Percentiles rank a stretch among this genome's conserved stretches.
Evolutionary conservation across 495 filamentous ascomycete genomes (phyloP).

Genomic region (Letharia columbiana): DNA sequence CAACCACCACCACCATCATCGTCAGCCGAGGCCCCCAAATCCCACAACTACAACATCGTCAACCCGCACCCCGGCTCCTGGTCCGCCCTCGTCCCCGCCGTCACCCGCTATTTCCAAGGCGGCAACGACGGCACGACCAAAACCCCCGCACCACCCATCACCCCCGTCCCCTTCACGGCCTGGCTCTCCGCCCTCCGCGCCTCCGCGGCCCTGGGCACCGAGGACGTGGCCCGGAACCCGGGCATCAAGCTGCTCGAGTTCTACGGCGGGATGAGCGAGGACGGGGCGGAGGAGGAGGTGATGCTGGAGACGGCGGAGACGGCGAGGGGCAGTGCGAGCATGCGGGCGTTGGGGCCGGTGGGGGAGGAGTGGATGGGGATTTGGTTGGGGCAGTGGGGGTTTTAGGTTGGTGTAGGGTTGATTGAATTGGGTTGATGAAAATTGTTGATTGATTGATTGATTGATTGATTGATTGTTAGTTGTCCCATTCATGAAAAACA

Average conservation of each 20-base stretch:
- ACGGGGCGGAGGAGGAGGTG: neutral
- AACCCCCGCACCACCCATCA: neutral
- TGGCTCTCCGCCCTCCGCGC: constrained; percentile 22
- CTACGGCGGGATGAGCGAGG: constrained; percentile 9
- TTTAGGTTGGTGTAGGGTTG: neutral
- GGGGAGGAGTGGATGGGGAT: constrained; percentile 23
- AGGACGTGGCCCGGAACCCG: constrained; percentile 23
- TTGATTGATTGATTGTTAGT: too few relatives aligned
- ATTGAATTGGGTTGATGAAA: too few relatives aligned
- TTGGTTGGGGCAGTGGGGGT: constrained; percentile 20
- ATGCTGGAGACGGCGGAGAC: constrained; percentile 21
- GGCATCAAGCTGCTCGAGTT: constrained; percentile 27
- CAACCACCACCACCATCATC: neutral
- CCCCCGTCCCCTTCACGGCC: constrained; percentile 9
- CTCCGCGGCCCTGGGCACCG: constrained; percentile 14
- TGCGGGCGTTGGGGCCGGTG: constrained; percentile 23
- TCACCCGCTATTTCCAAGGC: neutral
- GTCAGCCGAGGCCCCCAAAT: neutral
- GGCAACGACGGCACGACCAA: neutral
- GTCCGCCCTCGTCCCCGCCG: neutral
- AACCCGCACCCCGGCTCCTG: constrained; percentile 4
- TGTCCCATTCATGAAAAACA: too few relatives aligned
- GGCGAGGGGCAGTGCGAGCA: constrained; percentile 20
- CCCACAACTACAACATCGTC: constrained; percentile 1
- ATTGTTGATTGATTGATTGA: too few relatives aligned